Conservation (phyloP, 371 early-diverging fungal genomes). For the Syncephalis plumigaleata region DNA sequence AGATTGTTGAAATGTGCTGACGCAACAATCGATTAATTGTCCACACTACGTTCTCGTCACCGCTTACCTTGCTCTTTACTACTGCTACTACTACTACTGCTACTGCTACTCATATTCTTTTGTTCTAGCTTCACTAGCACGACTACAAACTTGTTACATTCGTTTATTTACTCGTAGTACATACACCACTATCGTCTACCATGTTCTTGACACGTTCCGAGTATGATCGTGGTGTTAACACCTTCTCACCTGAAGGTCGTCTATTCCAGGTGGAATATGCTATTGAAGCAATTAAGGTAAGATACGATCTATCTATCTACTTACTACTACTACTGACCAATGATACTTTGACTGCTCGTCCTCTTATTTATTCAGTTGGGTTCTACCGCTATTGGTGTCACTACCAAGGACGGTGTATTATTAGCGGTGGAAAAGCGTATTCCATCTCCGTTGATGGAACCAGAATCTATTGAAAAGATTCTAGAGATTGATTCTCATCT, state of each 20-base stretch:
- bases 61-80: too few species aligned
- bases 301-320: neutral
- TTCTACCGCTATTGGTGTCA: conserved; percentile 93
- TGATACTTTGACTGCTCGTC: neutral
- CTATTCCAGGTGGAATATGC: conserved; percentile 99
- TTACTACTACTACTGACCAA: neutral
- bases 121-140: too few species aligned
- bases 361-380: conserved; percentile 75
- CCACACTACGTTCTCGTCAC: too few species aligned
- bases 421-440: conserved; percentile 95
- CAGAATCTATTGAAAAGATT: conserved; percentile 91
- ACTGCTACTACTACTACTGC: too few species aligned
- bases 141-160: too few species aligned
- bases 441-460: conserved; percentile 80
- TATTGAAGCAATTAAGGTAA: conserved; percentile 96
- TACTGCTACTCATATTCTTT: too few species aligned
- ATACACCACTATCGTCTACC: too few species aligned
- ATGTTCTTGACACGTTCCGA: conserved; percentile 75
- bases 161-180: too few species aligned
- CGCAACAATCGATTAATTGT: too few species aligned
- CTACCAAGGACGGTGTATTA: conserved; percentile 83
- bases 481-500: conserved; percentile 89
- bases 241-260: conserved; percentile 97
- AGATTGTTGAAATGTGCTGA: too few species aligned
- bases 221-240: conserved; percentile 97